phyloP scores from a whole-genome alignment of 345 rosid genomes.

The Citrus medica region DNA sequence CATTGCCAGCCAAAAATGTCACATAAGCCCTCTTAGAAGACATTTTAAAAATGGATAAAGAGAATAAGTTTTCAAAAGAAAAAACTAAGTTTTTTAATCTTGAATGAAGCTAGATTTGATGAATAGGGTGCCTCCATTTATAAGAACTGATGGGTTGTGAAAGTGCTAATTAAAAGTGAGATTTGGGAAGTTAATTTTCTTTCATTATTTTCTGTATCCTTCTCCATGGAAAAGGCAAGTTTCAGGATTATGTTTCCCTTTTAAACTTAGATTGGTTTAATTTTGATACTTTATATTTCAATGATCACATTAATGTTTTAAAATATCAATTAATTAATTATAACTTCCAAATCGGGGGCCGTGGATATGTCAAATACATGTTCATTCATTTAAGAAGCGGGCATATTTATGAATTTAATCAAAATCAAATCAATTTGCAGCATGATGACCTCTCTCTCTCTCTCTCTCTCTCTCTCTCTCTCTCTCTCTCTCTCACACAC shows the following conservation, averaged over 20 bases:
- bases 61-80: neutral
- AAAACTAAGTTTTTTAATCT: neutral
- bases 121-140: slow-evolving; percentile 3
- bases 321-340: neutral
- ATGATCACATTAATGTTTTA: neutral
- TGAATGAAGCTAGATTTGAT: neutral
- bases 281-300: neutral
- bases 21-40: slow-evolving; percentile 40
- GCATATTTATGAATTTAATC: no score
- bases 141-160: neutral
- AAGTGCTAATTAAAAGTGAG: neutral
- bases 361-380: no score
- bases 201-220: neutral
- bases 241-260: neutral
- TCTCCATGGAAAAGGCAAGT: neutral
- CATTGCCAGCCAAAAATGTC: slow-evolving; percentile 58
- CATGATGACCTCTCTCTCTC: no score
- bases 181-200: neutral
- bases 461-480: no score
- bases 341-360: neutral
- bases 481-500: no score
- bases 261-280: neutral
- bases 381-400: no score
- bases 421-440: no score
- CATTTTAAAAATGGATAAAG: neutral